phyloP scores from a whole-genome alignment of 108 stramenopile genomes.

The Discostella stelligeroides region DNA sequence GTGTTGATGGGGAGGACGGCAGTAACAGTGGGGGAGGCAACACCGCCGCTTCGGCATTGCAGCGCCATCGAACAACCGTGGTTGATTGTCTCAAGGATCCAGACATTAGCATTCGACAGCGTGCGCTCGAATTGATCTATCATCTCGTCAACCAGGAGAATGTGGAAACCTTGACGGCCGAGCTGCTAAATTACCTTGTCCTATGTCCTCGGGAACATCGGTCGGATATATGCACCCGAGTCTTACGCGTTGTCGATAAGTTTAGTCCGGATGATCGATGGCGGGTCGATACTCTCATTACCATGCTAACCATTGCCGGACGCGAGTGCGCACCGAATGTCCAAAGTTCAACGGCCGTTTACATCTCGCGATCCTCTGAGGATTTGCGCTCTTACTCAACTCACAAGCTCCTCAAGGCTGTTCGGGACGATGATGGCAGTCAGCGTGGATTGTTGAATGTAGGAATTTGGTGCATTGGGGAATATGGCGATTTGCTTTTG shows the following conservation, averaged over 20 bases:
- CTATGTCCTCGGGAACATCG: slow-evolving; percentile 94
- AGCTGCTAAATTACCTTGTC: slow-evolving; percentile 98
- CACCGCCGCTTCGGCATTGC: slow-evolving; percentile 83
- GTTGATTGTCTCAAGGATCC: slow-evolving; percentile 99
- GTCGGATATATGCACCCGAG: slow-evolving; percentile 85
- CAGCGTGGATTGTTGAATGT: slow-evolving; percentile 87
- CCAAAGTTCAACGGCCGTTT: slow-evolving; percentile 75
- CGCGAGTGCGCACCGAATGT: slow-evolving; percentile 81
- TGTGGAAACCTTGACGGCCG: slow-evolving; percentile 88
- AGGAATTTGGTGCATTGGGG: slow-evolving; percentile 96
- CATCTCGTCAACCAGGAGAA: slow-evolving; percentile 93
- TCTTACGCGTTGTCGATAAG: slow-evolving; percentile 89
- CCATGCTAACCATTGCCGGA: slow-evolving; percentile 96
- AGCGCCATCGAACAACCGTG: slow-evolving; percentile 91
- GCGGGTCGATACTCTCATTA: slow-evolving; percentile 95
- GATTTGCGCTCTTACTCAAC: slow-evolving; percentile 86
- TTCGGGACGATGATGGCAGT: slow-evolving; percentile 88
- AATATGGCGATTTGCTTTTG: slow-evolving; percentile 81
- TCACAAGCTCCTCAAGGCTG: slow-evolving; percentile 91
- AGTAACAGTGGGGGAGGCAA: slow-evolving; percentile 41
- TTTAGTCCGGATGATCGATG: slow-evolving; percentile 91
- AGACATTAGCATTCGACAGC: slow-evolving; percentile 97
- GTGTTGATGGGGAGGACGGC: slow-evolving; percentile 27
- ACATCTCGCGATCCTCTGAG: slow-evolving; percentile 77
- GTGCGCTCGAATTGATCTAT: slow-evolving; percentile 98